Conservation (phyloP, 2,329 filamentous ascomycete species). For the Pseudogymnoascus sp. region DNA sequence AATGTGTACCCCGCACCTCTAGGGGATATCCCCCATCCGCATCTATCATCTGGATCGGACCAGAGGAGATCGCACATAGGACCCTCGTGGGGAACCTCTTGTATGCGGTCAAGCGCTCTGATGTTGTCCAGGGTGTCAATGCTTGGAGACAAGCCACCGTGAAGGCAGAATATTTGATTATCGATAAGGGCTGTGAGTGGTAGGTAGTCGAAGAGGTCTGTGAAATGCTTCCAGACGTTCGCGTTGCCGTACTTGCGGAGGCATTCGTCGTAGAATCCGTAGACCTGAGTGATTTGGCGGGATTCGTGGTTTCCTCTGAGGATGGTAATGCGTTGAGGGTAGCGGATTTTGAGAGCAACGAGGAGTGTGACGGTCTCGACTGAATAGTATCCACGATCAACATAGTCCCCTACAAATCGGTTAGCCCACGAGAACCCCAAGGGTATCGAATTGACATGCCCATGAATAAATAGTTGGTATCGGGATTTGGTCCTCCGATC, state of each 20-base stretch:
- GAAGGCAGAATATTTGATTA: constrained; percentile 70
- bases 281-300: constrained; percentile 92
- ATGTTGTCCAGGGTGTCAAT: constrained; percentile 96
- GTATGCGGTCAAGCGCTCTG: constrained; percentile 85
- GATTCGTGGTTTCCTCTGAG: constrained; percentile 96
- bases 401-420: constrained; percentile 66
- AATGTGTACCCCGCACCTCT: constrained; percentile 93
- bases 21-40: constrained; percentile 92
- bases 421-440: not conserved
- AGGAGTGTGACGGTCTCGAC: constrained; percentile 94
- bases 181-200: constrained; percentile 60
- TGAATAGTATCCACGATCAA: constrained; percentile 96
- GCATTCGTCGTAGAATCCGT: constrained; percentile 97
- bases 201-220: constrained; percentile 95
- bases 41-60: constrained; percentile 96
- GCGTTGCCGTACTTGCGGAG: constrained; percentile 92
- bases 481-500: constrained; percentile 85
- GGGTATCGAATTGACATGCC: constrained; percentile 41
- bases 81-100: constrained; percentile 96
- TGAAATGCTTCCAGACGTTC: constrained; percentile 96
- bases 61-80: constrained; percentile 98
- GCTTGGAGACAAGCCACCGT: constrained; percentile 83
- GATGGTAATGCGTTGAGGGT: constrained; percentile 92
- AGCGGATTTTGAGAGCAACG: constrained; percentile 91
- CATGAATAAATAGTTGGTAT: constrained; percentile 97